These are phyloP conservation scores for Mycena amicta DNA, from an alignment of 768 basidiomycete species.

Conservation along the genomic window DNA sequence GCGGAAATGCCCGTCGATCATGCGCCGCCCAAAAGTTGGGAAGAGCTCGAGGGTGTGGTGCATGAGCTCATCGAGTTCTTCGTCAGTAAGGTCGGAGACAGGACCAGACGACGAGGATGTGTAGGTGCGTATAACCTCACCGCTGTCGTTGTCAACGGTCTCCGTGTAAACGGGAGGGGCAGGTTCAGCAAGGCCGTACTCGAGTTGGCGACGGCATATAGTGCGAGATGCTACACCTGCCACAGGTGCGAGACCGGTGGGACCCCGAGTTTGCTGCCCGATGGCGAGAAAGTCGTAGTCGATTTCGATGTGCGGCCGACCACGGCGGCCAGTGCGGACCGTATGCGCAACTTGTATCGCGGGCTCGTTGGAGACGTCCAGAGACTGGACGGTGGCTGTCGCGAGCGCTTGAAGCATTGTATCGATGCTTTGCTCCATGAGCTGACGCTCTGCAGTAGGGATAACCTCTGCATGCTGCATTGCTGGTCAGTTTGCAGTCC, in stretches of 20 bases:
- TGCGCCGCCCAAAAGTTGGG: conserved; percentile 29
- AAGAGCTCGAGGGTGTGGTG: conserved; percentile 25
- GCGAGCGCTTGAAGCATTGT: conserved; percentile 16
- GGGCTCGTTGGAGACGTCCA: conserved; percentile 12
- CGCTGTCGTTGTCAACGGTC: background rate
- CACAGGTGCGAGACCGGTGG: conserved; percentile 20
- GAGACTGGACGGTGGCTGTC: conserved; percentile 4
- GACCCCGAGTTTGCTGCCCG: conserved; percentile 26
- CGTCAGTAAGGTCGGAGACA: conserved; percentile 25
- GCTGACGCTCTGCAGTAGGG: conserved; percentile 8
- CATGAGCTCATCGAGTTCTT: conserved; percentile 27
- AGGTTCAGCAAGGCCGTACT: conserved; percentile 14
- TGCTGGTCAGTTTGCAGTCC: background rate
- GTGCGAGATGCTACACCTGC: conserved; percentile 25
- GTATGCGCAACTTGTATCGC: background rate
- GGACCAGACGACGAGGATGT: background rate
- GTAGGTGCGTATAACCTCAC: background rate
- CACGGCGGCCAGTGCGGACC: conserved; percentile 20
- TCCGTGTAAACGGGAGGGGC: conserved; percentile 11
- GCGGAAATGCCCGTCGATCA: conserved; percentile 28
- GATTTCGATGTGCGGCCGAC: conserved; percentile 30
- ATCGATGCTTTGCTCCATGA: conserved; percentile 9
- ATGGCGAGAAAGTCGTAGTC: conserved; percentile 23
- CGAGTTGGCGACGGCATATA: conserved; percentile 22
- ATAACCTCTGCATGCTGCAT: conserved; percentile 11